Percentiles rank a stretch among this genome's conserved stretches.
phyloP scores from a whole-genome alignment of 148 eudicot genomes.

The Fallopia convolvulus region DNA sequence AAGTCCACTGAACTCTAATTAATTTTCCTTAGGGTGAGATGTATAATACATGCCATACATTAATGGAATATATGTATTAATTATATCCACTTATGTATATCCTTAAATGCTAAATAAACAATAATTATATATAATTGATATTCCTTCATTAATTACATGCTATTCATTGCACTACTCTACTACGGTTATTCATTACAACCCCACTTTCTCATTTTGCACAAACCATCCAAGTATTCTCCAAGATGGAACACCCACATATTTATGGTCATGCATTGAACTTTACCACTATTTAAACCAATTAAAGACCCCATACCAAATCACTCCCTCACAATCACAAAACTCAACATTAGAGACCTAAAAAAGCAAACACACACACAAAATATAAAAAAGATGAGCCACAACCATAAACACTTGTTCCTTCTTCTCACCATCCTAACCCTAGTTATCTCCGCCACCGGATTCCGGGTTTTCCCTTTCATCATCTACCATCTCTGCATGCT shows the following conservation, averaged over 20 bases:
- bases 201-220: not conserved
- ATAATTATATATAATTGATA: too few species aligned
- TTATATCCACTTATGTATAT: too few species aligned
- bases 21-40: too few species aligned
- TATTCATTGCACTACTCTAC: not conserved
- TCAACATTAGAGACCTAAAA: not conserved
- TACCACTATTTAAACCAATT: not conserved
- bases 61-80: too few species aligned
- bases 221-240: too few species aligned
- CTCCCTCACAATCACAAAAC: not conserved
- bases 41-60: too few species aligned
- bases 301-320: not conserved
- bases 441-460: not conserved
- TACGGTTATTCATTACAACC: not conserved
- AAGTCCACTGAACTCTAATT: too few species aligned
- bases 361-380: not conserved
- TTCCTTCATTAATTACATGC: not conserved
- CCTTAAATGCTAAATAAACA: too few species aligned
- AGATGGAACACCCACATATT: not conserved
- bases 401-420: not conserved
- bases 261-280: not conserved
- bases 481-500: not conserved
- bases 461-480: not conserved
- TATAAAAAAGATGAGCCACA: not conserved
- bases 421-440: not conserved